Conservation (phyloP, 106 monocot genomes). For the Dendrobium catenatum region DNA sequence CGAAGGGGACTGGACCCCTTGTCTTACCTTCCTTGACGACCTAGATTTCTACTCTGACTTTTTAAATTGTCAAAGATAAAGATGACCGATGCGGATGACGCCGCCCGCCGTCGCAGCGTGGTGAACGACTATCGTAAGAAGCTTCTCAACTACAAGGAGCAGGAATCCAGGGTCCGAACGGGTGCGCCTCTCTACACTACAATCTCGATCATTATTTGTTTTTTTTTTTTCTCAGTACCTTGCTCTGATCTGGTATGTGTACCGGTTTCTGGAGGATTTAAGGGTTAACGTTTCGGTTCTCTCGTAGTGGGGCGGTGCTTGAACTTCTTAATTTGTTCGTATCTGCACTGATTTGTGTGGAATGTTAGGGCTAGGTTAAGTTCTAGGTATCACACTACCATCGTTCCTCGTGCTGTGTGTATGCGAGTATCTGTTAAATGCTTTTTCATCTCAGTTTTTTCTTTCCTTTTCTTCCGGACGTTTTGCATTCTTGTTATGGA, state of each 20-base stretch:
- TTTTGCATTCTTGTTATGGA: no score
- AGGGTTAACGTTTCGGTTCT: background rate
- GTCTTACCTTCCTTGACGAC: no score
- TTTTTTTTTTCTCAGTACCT: background rate
- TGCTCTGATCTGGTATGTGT: background rate
- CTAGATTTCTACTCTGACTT: background rate
- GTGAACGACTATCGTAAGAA: slow-evolving; percentile 16
- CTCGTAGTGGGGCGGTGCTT: background rate
- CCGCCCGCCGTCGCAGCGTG: slow-evolving; percentile 15
- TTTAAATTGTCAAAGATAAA: background rate
- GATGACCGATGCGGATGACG: slow-evolving; percentile 9
- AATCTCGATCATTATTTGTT: background rate
- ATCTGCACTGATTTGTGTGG: no score
- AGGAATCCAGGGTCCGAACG: slow-evolving; percentile 15
- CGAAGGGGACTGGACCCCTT: no score
- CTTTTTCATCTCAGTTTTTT: no score
- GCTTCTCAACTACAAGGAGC: slow-evolving; percentile 23
- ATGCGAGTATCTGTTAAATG: no score
- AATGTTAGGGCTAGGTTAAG: no score
- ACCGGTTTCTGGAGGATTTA: background rate
- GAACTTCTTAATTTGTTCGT: background rate
- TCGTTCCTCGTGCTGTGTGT: no score
- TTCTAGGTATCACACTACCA: no score
- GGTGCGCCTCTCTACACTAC: background rate
- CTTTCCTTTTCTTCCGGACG: no score